Percentiles rank a stretch among this genome's conserved stretches.
phyloP scores from a whole-genome alignment of 768 basidiomycete genomes.

The Panellus pusillus region DNA sequence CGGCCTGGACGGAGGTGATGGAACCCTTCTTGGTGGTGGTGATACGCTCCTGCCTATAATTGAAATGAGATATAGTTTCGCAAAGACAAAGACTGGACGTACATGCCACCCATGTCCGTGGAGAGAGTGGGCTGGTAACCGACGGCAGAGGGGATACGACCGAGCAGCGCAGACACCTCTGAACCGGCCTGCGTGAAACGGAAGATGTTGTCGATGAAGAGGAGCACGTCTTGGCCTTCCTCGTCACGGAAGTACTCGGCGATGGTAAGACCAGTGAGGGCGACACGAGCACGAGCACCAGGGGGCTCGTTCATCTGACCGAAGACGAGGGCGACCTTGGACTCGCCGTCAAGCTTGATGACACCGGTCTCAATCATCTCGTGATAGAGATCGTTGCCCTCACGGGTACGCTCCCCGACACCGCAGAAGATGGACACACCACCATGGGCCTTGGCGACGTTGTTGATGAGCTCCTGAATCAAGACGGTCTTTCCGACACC shows the following conservation, averaged over 20 bases:
- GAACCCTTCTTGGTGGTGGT: conserved; percentile 99
- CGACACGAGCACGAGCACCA: conserved; percentile 99
- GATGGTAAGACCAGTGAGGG: conserved; percentile 97
- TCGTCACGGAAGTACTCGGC: conserved; percentile 99
- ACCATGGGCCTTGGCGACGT: conserved; percentile 99
- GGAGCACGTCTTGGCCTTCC: conserved; percentile 99
- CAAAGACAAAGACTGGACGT: conserved; percentile 32
- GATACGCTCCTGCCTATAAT: conserved; percentile 93
- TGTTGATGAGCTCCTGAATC: conserved; percentile 99
- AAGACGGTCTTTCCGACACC: conserved; percentile 99
- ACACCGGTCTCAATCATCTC: conserved; percentile 99
- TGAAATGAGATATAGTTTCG: conserved; percentile 9
- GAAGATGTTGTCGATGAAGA: conserved; percentile 99
- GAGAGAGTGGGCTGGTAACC: conserved; percentile 99
- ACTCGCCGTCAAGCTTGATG: conserved; percentile 99
- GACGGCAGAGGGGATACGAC: conserved; percentile 99
- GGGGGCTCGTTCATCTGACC: conserved; percentile 99
- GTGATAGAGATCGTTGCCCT: conserved; percentile 99
- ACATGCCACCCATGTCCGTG: conserved; percentile 99
- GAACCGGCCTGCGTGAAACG: conserved; percentile 99
- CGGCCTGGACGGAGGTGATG: conserved; percentile 99
- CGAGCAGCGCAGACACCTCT: conserved; percentile 98
- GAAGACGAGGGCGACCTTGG: conserved; percentile 99
- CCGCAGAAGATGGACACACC: conserved; percentile 99
- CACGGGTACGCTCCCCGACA: conserved; percentile 99